Evolutionary conservation across 257 asterid species (phyloP), one percentile per base, ranked within the genome.

Genomic region (Cordia subcordata): DNA sequence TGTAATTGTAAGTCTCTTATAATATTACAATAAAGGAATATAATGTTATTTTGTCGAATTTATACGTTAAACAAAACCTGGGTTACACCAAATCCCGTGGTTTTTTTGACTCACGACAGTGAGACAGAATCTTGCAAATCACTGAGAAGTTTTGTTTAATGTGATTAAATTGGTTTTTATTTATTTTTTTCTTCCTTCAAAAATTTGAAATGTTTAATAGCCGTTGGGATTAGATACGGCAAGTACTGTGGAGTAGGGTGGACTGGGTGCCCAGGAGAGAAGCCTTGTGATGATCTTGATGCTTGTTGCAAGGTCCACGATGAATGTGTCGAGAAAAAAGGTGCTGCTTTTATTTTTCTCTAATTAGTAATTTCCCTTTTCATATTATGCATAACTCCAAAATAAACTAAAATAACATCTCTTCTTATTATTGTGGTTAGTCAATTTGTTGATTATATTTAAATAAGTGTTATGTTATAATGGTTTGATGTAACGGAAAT

Each of bases 191-290:
- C 54, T 61, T 33, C 1, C 5, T 40, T 14, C 68, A 57, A 37
- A 51, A 64, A 16, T 23, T 40, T 42, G 61, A 3, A 45, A 71
- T 35, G 47, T 71, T 68, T 63, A 51, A 39, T 64, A 85, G 96
- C 95, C 1, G 68, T 87, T 57, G 91, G 86, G 62, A 90, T 90
- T 61, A 87, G 76, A 75, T 90, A 90, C 38, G 98, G 95, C 49
- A 90, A 90, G 85, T 90, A 78, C 71, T 90, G 98, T 40, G 98
- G 98, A 54, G 95, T 90, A 51, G 97, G 96, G 20, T 87, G 95
- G 95, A 79, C 82, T 1, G 97, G 97, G 22, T 90, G 97, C 64
- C 79, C 88, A 0, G 97, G 97, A 44, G 97, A 90, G 82, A 82
- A 87, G 64, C 97, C 97, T 60, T 90, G 97, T 53, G 97, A 90